Conservation (phyloP, 805 yeast genomes). For the Candida dajiaensis region DNA sequence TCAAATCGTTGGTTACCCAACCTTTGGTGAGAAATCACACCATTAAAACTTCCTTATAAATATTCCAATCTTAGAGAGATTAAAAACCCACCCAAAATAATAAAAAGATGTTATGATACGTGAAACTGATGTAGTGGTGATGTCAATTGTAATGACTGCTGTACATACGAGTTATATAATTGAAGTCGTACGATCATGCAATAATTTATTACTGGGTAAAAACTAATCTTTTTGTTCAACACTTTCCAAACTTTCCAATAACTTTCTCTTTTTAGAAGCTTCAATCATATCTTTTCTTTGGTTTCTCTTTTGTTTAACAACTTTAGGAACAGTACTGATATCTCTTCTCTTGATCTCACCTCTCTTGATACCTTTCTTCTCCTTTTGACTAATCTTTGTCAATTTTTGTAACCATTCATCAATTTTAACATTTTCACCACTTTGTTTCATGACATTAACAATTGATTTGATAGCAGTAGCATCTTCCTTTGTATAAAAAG, state of each 20-base stretch:
- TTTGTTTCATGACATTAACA: slow-evolving; percentile 91
- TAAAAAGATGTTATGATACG: neutral
- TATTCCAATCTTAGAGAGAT: slow-evolving; percentile 1
- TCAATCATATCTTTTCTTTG: slow-evolving; percentile 66
- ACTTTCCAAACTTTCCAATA: slow-evolving; percentile 3
- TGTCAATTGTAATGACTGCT: too few species aligned
- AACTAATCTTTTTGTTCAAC: slow-evolving; percentile 4
- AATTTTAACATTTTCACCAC: slow-evolving; percentile 53
- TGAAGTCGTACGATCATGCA: neutral
- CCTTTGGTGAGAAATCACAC: slow-evolving; percentile 39
- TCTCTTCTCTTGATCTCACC: slow-evolving; percentile 58
- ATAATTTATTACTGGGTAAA: neutral
- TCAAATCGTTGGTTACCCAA: slow-evolving; percentile 82
- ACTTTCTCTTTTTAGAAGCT: slow-evolving; percentile 59
- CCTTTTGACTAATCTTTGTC: slow-evolving; percentile 60
- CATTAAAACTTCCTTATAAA: slow-evolving; percentile 10
- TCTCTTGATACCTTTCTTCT: slow-evolving; percentile 54
- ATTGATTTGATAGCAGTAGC: slow-evolving; percentile 69
- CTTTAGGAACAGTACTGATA: slow-evolving; percentile 79
- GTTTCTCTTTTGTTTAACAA: slow-evolving; percentile 57
- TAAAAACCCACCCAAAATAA: neutral
- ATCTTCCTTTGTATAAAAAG: slow-evolving; percentile 92
- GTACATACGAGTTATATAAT: too few species aligned
- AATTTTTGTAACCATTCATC: slow-evolving; percentile 80
- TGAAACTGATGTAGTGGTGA: neutral